Base-by-base conservation (phyloP, 2,329 filamentous ascomycete species). In the Plectosphaerella plurivora region DNA sequence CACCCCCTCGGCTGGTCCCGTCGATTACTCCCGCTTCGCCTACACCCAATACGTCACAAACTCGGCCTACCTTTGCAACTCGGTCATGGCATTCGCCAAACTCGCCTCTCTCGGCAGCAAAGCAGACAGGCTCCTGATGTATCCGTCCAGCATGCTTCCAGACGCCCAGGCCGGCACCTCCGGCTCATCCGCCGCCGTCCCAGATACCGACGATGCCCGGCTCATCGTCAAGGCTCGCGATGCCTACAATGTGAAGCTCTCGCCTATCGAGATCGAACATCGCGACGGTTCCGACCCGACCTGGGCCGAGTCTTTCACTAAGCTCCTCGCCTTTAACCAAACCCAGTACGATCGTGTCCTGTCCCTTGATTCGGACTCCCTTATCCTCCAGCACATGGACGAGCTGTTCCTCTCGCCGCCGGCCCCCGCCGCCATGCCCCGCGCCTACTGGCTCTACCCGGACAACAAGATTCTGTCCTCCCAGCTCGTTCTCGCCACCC, bases 341-440 rank as follows among this genome's bases (percentile, higher is more conserved):
- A 81, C 79, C 11, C 74, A 82, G 58, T 88, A 87, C 51, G 54
- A 62, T 12, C 65, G 79, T 1, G 67, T 75, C 7, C 57, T 69
- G 15, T 79, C 83, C 52, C 63, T 73, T 15, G 71, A 88, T 66
- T 84, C 82, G 25, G 84, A 88, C 62, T 73, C 80, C 25, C 81
- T 77, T 2, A 67, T 88, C 9, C 73, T 86, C 10, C 70, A 82
- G 54, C 69, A 74, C 37, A 76, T 88, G 71, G 86, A 89, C 63
- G 84, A 89, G 59, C 76, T 89, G 2, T 89, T 89, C 70, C 76
- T 86, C 44, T 72, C 86, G 8, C 86, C 86, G 0, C 64, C 71
- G 2, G 74, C 78, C 7, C 71, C 77, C 2, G 76, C 85, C 16
- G 84, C 84, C 11, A 84, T 89, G 79, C 83, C 86, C 3, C 79